phyloP scores from a whole-genome alignment of 192 early-diverging fungal species.

The Coemansia asiatica region DNA sequence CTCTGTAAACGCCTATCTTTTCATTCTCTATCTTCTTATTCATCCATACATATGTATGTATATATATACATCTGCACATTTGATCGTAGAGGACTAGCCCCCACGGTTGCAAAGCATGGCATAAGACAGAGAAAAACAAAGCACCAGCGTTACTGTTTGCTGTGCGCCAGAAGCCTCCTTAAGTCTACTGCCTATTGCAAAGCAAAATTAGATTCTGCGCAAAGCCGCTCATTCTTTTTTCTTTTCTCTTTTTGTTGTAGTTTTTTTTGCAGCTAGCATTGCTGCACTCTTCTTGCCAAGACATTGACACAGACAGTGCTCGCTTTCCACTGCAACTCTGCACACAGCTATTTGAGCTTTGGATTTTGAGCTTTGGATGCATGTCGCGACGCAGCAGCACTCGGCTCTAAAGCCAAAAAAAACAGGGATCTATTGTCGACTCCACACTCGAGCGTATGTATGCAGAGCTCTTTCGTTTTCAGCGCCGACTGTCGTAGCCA shows the following conservation, averaged over 20 bases:
- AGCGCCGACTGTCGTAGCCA: neutral
- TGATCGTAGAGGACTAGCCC: neutral
- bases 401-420: neutral
- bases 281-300: neutral
- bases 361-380: neutral
- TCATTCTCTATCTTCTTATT: neutral
- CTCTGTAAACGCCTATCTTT: too few relatives aligned
- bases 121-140: neutral
- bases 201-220: slow-evolving; percentile 2
- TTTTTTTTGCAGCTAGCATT: neutral
- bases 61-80: too few relatives aligned
- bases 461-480: neutral
- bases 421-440: slow-evolving; percentile 1
- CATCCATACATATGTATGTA: neutral
- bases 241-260: too few relatives aligned
- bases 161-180: neutral
- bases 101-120: neutral
- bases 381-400: neutral
- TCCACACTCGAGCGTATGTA: slow-evolving; percentile 1
- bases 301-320: too few relatives aligned
- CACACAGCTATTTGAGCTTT: neutral
- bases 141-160: neutral
- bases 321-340: too few relatives aligned
- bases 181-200: neutral
- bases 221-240: neutral